phyloP scores from a whole-genome alignment of 2,329 filamentous ascomycete species.

The Phaeosphaeriaceae sp. region DNA sequence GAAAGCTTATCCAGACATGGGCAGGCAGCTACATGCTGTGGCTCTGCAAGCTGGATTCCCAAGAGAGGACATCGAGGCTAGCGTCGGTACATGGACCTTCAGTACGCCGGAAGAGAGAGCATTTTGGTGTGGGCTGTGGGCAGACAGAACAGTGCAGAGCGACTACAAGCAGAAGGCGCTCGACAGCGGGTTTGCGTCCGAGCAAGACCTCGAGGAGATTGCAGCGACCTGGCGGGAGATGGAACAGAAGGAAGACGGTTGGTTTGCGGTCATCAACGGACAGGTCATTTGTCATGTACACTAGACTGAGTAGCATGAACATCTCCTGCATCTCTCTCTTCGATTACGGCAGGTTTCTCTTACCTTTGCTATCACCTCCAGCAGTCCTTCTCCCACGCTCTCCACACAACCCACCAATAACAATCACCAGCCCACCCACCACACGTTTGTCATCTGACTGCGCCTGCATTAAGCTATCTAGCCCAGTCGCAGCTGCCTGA shows the following conservation, averaged over 20 bases:
- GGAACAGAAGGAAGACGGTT: conserved; percentile 52
- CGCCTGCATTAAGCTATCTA: conserved; percentile 33
- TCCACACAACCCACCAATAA: conserved; percentile 29
- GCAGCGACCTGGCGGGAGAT: conserved; percentile 50
- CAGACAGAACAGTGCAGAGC: conserved; percentile 44
- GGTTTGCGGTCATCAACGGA: conserved; percentile 52
- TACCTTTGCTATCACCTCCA: conserved; percentile 1
- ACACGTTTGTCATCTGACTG: conserved; percentile 40
- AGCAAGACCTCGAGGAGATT: conserved; percentile 50
- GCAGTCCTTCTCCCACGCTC: conserved; percentile 12
- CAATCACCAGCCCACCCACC: conserved; percentile 21
- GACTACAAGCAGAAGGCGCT: conserved; percentile 47
- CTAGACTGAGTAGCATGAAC: conserved; percentile 6
- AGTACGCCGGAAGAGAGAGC: conserved; percentile 46
- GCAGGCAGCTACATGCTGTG: conserved; percentile 44
- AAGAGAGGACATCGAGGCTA: conserved; percentile 48
- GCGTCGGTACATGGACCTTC: conserved; percentile 53
- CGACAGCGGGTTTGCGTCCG: conserved; percentile 46
- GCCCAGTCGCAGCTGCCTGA: conserved; percentile 22
- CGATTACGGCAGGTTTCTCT: background rate
- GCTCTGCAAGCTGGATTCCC: conserved; percentile 50
- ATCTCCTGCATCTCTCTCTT: background rate
- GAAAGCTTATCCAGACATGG: conserved; percentile 44
- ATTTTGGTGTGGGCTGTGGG: conserved; percentile 52
- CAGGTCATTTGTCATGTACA: conserved; percentile 48